Base-by-base conservation (phyloP, 1,284 basidiomycete species). In the Ustilago lituana region DNA sequence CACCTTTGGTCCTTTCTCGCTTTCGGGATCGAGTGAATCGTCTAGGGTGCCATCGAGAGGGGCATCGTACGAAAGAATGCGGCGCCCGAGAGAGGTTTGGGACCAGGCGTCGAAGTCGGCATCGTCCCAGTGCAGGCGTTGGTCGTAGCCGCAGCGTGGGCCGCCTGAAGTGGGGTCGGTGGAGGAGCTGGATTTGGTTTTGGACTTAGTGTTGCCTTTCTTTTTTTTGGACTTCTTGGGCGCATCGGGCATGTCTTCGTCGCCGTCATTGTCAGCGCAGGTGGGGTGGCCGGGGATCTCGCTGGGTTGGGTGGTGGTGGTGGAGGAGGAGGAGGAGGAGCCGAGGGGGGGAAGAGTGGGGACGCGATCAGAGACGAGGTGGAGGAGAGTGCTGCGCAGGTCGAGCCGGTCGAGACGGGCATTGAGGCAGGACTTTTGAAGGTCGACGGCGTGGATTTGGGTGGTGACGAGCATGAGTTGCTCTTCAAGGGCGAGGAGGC, bases 61-160 rank as follows among this genome's bases (percentile, higher is more conserved):
- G 0, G 27, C 0, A 0, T 64, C 49, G 24, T 60, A 49, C 2
- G 40, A 20, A 4, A 72, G 56, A 17, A 72, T 72, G 26, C n/a
- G 22, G 1, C 20, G 24, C 5, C 64, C 69, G 1, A 22, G 44
- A 5, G 47, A 24, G 4, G 31, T n/a, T 17, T 38, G 40, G 5
- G 53, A 43, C 63, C 63, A 72, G 4, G 23, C 9, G n/a, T 66
- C 59, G 26, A 72, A 72, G 0, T 19, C 15, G 2, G 37, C 22
- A 26, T 72, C 53, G 47, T 62, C 63, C 60, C 60, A 72, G 33
- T 63, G 52, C 31, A 72, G 57, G 3, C 69, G 59, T 14, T 59
- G 41, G 26, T 72, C 69, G 53, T 67, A 72, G n/a, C 69, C 69
- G 41, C 69, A 72, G 3, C 60, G 63, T 12, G 60, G 64, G 10